Evolutionary conservation across 768 basidiomycete species (phyloP).

Genomic region (Mycena metata): DNA sequence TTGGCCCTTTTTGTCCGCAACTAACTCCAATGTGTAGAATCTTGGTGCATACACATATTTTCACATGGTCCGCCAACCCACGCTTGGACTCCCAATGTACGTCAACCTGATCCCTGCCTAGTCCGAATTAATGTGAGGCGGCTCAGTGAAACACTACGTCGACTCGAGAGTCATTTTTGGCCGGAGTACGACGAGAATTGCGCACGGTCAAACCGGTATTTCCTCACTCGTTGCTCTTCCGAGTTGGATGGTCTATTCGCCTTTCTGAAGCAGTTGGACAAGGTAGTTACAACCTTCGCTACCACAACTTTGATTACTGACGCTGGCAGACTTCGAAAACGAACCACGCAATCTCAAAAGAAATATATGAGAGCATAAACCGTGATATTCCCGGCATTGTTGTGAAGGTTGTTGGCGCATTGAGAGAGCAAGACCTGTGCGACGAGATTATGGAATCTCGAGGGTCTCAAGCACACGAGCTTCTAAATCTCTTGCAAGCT

Average conservation of each 20-base stretch:
- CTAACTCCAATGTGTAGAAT: not conserved
- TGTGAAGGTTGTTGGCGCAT: not conserved
- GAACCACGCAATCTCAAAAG: constrained; percentile 4
- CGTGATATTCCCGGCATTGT: not conserved
- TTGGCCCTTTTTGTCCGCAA: too few species aligned
- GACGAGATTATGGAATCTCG: constrained; percentile 9
- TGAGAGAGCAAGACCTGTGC: constrained; percentile 1
- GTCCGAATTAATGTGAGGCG: not conserved
- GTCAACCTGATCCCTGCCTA: too few species aligned
- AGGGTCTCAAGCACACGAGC: not conserved
- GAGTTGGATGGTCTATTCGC: not conserved
- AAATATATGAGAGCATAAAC: not conserved
- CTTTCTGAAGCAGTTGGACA: constrained; percentile 1
- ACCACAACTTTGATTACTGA: too few species aligned
- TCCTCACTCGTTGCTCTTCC: not conserved
- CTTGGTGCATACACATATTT: not conserved
- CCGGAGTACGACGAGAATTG: too few species aligned
- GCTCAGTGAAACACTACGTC: not conserved
- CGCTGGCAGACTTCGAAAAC: too few species aligned
- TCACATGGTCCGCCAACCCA: too few species aligned
- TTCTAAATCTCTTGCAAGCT: constrained; percentile 33
- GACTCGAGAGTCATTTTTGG: too few species aligned
- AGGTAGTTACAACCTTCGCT: not conserved
- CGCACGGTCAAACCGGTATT: too few species aligned
- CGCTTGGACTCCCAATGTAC: too few species aligned